Percentiles rank a stretch among this genome's conserved stretches.
Conservation (phyloP, 495 filamentous ascomycete species). For the Lasiosphaeria miniovina region DNA sequence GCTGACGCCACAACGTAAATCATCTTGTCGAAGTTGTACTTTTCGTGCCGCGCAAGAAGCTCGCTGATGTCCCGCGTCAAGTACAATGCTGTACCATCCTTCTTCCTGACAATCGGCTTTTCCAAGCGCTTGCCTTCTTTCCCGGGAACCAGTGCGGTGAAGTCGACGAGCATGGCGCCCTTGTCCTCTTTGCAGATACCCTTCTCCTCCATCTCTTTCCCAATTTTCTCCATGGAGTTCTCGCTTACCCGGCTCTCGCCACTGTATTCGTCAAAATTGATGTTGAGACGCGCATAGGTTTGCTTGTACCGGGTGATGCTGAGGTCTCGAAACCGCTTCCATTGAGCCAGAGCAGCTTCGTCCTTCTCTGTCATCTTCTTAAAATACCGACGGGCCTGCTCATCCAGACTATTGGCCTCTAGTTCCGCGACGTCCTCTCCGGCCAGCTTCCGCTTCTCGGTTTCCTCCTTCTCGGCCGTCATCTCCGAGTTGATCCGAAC, state of each 20-base stretch:
- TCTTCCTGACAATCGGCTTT: conserved; percentile 56
- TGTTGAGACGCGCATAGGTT: conserved; percentile 58
- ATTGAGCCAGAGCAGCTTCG: conserved; percentile 68
- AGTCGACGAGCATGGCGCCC: conserved; percentile 85
- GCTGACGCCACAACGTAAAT: conserved; percentile 63
- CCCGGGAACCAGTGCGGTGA: conserved; percentile 67
- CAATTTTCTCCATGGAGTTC: conserved; percentile 72
- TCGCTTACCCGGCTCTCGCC: conserved; percentile 89
- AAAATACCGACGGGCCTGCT: conserved; percentile 74
- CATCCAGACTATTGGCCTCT: conserved; percentile 54
- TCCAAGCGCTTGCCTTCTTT: conserved; percentile 57
- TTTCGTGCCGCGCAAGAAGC: conserved; percentile 55
- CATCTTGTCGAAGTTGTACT: conserved; percentile 68
- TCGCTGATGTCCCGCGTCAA: conserved; percentile 65
- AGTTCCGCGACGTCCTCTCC: conserved; percentile 50
- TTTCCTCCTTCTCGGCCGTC: conserved; percentile 52
- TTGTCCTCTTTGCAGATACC: conserved; percentile 78
- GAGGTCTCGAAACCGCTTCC: conserved; percentile 85
- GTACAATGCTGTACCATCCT: conserved; percentile 62
- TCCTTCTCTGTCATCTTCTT: conserved; percentile 87
- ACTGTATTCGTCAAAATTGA: conserved; percentile 89
- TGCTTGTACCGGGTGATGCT: conserved; percentile 80
- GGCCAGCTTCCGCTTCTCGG: conserved; percentile 44
- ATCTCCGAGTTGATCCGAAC: conserved; percentile 60
- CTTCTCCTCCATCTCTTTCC: conserved; percentile 62